phyloP scores from a whole-genome alignment of 2,329 filamentous ascomycete species.

The Anisogramma anomala region DNA sequence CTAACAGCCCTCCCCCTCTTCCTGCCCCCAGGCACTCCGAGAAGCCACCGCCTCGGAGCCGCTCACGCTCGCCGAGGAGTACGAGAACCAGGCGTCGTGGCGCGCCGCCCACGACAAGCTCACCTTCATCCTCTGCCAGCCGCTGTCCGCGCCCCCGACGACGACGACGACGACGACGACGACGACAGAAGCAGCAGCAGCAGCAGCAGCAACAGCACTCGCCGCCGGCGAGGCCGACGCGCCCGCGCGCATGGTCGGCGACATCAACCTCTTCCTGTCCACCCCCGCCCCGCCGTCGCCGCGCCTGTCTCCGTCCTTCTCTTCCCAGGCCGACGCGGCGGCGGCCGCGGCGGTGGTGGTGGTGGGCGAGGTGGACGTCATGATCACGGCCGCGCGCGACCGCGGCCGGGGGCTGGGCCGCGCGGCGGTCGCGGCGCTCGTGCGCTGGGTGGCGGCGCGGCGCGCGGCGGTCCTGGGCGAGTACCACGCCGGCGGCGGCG shows the following conservation, averaged over 20 bases:
- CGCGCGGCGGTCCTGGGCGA: conserved; percentile 44
- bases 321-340: too few species aligned
- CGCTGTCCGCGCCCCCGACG: conserved; percentile 19
- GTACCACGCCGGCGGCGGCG: conserved; percentile 25
- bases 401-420: conserved; percentile 55
- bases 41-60: conserved; percentile 80
- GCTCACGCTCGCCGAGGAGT: conserved; percentile 69
- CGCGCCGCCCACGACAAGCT: conserved; percentile 71
- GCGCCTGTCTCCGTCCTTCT: too few species aligned
- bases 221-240: conserved; percentile 39
- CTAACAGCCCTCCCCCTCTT: too few species aligned
- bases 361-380: conserved; percentile 72
- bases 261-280: conserved; percentile 72
- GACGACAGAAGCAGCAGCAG: too few species aligned
- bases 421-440: conserved; percentile 53
- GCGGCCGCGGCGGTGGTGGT: conserved; percentile 23
- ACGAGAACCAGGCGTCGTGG: conserved; percentile 85
- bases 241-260: conserved; percentile 52
- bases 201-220: conserved; percentile 13
- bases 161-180: neutral
- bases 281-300: too few species aligned
- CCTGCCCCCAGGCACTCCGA: conserved; percentile 69
- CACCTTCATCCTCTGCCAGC: conserved; percentile 75
- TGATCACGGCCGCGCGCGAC: conserved; percentile 55
- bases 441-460: conserved; percentile 54